A percentile compares a stretch with the other conserved stretches of the same genome.
These are phyloP conservation scores for Beauveria australis DNA, from an alignment of 2,329 filamentous ascomycete genomes.

Conservation along the genomic window DNA sequence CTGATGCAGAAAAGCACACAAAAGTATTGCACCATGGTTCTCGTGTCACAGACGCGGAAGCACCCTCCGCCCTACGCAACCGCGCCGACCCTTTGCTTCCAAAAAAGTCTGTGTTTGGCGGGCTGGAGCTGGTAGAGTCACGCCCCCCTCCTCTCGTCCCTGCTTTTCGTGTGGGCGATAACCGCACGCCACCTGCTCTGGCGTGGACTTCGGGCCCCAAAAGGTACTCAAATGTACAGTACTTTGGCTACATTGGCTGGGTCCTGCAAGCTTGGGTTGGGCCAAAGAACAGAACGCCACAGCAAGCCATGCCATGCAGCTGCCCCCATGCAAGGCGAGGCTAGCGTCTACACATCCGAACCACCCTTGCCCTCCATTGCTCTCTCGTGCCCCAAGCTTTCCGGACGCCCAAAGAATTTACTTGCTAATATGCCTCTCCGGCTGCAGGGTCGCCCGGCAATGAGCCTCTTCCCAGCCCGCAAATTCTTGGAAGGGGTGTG, in stretches of 20 bases:
- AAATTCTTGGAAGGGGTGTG: background rate
- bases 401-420: background rate
- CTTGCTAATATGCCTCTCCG: slow-evolving; percentile 3
- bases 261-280: background rate
- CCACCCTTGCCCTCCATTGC: background rate
- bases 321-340: background rate
- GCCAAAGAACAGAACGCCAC: background rate
- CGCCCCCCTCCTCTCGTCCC: background rate
- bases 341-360: slow-evolving; percentile 5
- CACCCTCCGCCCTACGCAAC: background rate
- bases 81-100: background rate
- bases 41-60: slow-evolving; percentile 1
- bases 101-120: background rate
- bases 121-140: background rate
- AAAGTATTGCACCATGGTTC: background rate
- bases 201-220: background rate
- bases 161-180: background rate
- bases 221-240: slow-evolving; percentile 5
- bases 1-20: background rate
- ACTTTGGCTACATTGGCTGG: background rate
- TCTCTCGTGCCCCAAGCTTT: background rate
- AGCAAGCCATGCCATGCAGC: slow-evolving; percentile 9
- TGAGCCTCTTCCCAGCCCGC: background rate
- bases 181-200: background rate
- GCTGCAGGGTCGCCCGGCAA: slow-evolving; percentile 2